Conservation (phyloP, 768 basidiomycete genomes). For the Panaeolus cyanescens region DNA sequence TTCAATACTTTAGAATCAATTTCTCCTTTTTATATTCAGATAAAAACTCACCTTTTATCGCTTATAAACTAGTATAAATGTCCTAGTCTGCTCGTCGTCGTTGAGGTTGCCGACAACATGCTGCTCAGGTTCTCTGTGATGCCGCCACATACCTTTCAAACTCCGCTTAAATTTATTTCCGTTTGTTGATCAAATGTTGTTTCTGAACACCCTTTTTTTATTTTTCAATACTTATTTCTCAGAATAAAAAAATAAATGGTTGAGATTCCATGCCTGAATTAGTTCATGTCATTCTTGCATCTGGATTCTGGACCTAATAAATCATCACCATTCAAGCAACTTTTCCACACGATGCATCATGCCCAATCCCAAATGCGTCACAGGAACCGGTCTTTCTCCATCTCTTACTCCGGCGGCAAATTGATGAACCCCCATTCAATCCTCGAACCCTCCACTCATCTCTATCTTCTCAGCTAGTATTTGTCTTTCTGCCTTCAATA, state of each 20-base stretch:
- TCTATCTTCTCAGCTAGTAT: neutral
- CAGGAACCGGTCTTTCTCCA: slow-evolving; percentile 30
- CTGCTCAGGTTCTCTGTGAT: slow-evolving; percentile 20
- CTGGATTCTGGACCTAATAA: no score
- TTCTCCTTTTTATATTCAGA: slow-evolving; percentile 1
- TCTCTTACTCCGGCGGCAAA: slow-evolving; percentile 31
- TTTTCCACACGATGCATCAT: slow-evolving; percentile 1
- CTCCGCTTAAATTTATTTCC: slow-evolving; percentile 33
- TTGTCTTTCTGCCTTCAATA: neutral
- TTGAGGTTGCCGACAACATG: slow-evolving; percentile 19
- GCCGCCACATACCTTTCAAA: slow-evolving; percentile 30
- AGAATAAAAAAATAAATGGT: neutral
- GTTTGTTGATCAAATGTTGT: slow-evolving; percentile 17
- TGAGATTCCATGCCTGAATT: neutral
- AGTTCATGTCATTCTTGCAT: neutral
- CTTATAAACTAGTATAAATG: slow-evolving; percentile 3
- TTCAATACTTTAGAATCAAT: slow-evolving; percentile 15
- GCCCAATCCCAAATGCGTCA: slow-evolving; percentile 29
- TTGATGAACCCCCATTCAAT: slow-evolving; percentile 20
- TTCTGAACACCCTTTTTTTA: slow-evolving; percentile 10
- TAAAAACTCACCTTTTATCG: neutral
- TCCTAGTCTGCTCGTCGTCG: slow-evolving; percentile 3
- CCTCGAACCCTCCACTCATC: slow-evolving; percentile 13
- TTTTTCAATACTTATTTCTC: slow-evolving; percentile 4
- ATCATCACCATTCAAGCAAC: slow-evolving; percentile 1